These are phyloP conservation scores for Scenedesmus sp. DNA, from an alignment of 163 green algal species.

Conservation along the genomic window DNA sequence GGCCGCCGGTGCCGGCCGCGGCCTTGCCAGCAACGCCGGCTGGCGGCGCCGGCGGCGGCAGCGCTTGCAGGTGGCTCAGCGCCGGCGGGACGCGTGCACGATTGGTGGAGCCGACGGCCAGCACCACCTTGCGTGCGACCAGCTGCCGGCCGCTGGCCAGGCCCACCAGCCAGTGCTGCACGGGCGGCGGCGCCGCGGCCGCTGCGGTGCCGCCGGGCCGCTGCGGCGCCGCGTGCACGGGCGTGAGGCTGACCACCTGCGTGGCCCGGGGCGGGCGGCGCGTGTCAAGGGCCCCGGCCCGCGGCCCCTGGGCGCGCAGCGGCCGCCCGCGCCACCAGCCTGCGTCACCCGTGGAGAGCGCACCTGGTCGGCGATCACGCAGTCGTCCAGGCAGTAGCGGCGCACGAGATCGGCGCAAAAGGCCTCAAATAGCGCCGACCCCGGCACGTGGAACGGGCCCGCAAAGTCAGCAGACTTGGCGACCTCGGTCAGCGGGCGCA, in stretches of 20 bases:
- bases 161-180: not conserved
- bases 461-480: constrained; percentile 4
- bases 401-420: constrained; percentile 14
- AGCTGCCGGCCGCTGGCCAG: constrained; percentile 4
- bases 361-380: constrained; percentile 16
- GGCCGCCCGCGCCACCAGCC: no score
- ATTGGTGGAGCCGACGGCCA: constrained; percentile 42
- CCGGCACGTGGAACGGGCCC: constrained; percentile 31
- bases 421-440: constrained; percentile 34
- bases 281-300: no score
- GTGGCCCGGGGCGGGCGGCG: no score
- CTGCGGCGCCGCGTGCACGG: not conserved
- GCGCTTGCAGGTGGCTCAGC: not conserved
- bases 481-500: constrained; percentile 12
- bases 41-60: not conserved
- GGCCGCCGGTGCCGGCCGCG: not conserved
- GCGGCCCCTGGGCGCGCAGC: no score
- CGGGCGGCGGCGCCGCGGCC: not conserved
- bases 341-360: no score
- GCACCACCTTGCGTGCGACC: not conserved
- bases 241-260: not conserved
- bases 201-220: not conserved
- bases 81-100: not conserved
- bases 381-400: constrained; percentile 24
- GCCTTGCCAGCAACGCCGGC: not conserved